A percentile compares a stretch with the other conserved stretches of the same genome.
Evolutionary conservation across 257 asterid genomes (phyloP).

Genomic region (Fraxinus quadrangulata): DNA sequence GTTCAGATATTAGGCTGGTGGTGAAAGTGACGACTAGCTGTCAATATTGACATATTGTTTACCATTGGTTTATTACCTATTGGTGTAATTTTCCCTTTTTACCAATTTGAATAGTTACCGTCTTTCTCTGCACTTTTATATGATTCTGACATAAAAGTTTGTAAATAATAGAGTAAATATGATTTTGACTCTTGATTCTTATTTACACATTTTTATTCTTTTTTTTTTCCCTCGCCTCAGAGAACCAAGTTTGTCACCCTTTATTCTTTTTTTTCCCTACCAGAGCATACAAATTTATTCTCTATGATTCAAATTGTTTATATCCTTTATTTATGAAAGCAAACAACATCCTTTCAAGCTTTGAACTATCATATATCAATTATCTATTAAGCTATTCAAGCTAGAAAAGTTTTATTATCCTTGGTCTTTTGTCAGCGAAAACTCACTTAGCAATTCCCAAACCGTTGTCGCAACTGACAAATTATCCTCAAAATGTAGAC

Average conservation of each 20-base stretch:
- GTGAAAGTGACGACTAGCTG: slow-evolving; percentile 5
- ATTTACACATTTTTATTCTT: not conserved
- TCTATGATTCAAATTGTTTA: not conserved
- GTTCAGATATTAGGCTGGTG: slow-evolving; percentile 26
- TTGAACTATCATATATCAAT: not conserved
- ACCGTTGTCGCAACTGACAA: not conserved
- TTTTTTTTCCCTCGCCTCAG: not conserved
- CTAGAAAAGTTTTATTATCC: not conserved
- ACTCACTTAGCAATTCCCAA: not conserved
- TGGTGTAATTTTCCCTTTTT: not conserved
- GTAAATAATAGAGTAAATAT: not conserved
- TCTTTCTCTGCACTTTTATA: not conserved
- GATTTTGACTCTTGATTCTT: not conserved
- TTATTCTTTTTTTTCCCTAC: no score
- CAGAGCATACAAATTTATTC: not conserved
- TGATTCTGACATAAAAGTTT: not conserved
- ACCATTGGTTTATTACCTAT: not conserved
- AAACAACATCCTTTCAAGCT: not conserved
- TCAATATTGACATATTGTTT: not conserved
- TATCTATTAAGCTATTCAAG: not conserved
- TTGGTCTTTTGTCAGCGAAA: not conserved
- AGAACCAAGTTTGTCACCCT: not conserved
- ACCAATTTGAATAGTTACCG: not conserved
- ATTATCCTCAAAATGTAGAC: not conserved
- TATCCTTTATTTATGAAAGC: not conserved